Evolutionary conservation across 1,284 basidiomycete species (phyloP), one percentile per base, ranked within the genome.

Genomic region (Heterobasidion parviporum): DNA sequence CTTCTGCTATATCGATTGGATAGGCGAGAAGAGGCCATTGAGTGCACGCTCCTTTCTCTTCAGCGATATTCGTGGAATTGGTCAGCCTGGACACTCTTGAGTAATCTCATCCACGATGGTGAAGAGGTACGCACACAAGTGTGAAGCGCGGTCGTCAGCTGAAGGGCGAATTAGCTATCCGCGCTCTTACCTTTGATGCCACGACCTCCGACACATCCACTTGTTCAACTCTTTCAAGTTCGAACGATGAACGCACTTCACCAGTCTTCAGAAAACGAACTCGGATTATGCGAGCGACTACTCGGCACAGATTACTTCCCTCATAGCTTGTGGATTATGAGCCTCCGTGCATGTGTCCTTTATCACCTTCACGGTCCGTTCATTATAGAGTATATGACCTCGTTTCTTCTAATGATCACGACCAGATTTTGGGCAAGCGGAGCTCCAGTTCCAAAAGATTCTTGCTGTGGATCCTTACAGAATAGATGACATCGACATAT

Each of bases 401-500:
- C 52, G 34, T 18, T n/a, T 45, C 36, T 10, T n/a, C 26, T 50
- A 18, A 18, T 43, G 18, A 48, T 6, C 14, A 8, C 47, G 32
- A 34, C 47, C 36, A 96, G 94, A 97, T 65, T 96, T 94, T 68
- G 82, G 84, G 55, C 82, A 84, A 56, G 92, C 95, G 1, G 90
- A 93, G 67, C 70, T 71, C 33, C 84, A 92, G 64, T 98, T 96
- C 67, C 88, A 94, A 65, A 79, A 79, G 57, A 89, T 98, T 33
- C 80, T 92, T 49, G 69, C 75, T 5, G 68, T 87, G 45, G 95
- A 98, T 68, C 95, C 95, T 4, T 89, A 87, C 72, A 82, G 95
- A 26, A 83, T 98, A 59, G 97, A 99, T 62, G 93, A 98, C 63
- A 88, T 99, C 53, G 96, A 98, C 67, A 87, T 98, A 54, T 96